Evolutionary conservation across 148 eudicot genomes (phyloP).

Genomic region (Nepenthes gracilis): DNA sequence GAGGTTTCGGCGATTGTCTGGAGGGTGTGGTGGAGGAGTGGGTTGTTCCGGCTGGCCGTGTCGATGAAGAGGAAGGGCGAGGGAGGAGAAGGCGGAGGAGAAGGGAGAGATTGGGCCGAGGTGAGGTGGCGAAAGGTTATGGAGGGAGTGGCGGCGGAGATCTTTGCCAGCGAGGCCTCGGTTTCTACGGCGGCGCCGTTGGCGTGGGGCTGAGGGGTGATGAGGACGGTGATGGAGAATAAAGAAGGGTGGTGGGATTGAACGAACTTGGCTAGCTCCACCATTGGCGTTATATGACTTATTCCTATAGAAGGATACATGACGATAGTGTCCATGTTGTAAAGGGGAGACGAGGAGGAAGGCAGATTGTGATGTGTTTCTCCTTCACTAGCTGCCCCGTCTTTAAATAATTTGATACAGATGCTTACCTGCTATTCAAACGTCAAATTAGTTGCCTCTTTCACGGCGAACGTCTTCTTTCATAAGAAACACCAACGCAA

Average conservation of each 20-base stretch:
- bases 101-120: background rate
- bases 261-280: constrained; percentile 4
- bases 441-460: too few relatives aligned
- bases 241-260: background rate
- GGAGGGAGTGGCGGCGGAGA: background rate
- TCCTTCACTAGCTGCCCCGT: too few relatives aligned
- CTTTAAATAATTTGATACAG: too few relatives aligned
- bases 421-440: too few relatives aligned
- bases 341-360: too few relatives aligned
- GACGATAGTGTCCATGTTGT: background rate
- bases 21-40: background rate
- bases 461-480: too few relatives aligned
- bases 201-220: constrained; percentile 1
- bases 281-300: background rate
- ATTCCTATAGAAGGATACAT: background rate
- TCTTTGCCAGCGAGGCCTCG: background rate
- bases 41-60: background rate
- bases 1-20: background rate
- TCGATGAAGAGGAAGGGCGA: background rate
- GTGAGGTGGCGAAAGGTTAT: background rate
- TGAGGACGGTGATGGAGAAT: background rate
- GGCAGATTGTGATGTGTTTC: too few relatives aligned
- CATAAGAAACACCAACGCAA: too few relatives aligned
- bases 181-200: background rate
- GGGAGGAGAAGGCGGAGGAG: background rate